phyloP scores from a whole-genome alignment of 768 basidiomycete genomes.

The Pulveroboletus frians region DNA sequence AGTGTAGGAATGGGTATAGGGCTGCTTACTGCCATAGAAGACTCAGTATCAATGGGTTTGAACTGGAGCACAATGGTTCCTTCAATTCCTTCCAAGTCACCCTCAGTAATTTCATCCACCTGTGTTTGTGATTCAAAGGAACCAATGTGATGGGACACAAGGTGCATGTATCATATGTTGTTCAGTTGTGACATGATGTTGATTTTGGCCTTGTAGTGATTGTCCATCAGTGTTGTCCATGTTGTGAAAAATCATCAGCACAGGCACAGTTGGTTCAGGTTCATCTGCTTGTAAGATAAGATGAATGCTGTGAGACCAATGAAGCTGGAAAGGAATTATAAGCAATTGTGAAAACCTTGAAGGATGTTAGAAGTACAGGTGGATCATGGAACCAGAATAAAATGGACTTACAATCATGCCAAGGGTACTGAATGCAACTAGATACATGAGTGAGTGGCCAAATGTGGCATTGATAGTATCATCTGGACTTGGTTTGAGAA shows the following conservation, averaged over 20 bases:
- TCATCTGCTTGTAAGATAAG: constrained; percentile 55
- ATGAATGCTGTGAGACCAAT: constrained; percentile 92
- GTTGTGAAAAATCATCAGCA: constrained; percentile 7
- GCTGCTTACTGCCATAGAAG: too few species aligned
- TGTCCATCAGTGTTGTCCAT: constrained; percentile 1
- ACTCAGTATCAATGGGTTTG: too few species aligned
- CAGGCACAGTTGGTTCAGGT: neutral
- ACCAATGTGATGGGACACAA: neutral
- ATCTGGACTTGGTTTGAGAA: constrained; percentile 73
- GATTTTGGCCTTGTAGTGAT: constrained; percentile 1
- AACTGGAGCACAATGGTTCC: too few species aligned
- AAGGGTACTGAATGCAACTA: constrained; percentile 89
- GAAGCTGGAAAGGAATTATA: constrained; percentile 45
- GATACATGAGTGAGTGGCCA: constrained; percentile 83
- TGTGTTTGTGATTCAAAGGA: too few species aligned
- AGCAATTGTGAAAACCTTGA: neutral
- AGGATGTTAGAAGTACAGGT: neutral
- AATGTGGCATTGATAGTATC: constrained; percentile 88
- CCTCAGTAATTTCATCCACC: too few species aligned
- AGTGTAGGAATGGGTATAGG: too few species aligned
- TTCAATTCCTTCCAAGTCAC: too few species aligned
- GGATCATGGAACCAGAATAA: neutral
- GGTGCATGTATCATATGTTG: neutral
- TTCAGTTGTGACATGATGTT: neutral
- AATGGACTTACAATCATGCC: constrained; percentile 80